A percentile compares a stretch with the other conserved stretches of the same genome.
Conservation (phyloP, 768 basidiomycete genomes). For the Boletellus ananiceps region DNA sequence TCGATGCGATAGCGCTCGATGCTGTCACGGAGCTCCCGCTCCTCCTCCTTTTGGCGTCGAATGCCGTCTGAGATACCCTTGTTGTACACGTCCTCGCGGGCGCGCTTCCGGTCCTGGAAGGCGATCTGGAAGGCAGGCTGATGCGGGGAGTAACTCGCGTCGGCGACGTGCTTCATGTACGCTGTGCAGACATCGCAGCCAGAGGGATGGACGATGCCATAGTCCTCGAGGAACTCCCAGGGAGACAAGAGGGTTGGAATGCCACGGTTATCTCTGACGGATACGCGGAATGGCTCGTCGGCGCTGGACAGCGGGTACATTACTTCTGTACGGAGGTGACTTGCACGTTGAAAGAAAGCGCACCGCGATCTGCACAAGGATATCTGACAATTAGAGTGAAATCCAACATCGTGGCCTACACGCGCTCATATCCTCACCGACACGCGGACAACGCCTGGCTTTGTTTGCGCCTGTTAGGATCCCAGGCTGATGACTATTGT, state of each 20-base stretch:
- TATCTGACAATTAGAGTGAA: not conserved
- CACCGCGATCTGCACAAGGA: not conserved
- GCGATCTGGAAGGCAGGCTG: constrained; percentile 39
- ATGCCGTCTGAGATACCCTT: constrained; percentile 39
- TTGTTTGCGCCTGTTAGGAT: constrained; percentile 27
- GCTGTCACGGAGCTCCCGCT: constrained; percentile 32
- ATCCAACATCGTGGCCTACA: not conserved
- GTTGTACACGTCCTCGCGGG: constrained; percentile 36
- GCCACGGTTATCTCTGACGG: constrained; percentile 29
- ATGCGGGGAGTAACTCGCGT: constrained; percentile 35
- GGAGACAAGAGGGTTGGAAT: constrained; percentile 32
- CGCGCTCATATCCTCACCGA: constrained; percentile 26
- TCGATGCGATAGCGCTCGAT: constrained; percentile 33
- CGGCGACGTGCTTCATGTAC: constrained; percentile 40
- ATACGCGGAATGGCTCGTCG: constrained; percentile 29
- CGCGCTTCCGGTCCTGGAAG: constrained; percentile 35
- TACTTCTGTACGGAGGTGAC: constrained; percentile 5
- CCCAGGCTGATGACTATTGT: constrained; percentile 13
- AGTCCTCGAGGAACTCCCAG: constrained; percentile 39
- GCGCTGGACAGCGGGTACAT: constrained; percentile 32
- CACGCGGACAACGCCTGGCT: constrained; percentile 31
- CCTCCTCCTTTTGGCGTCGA: constrained; percentile 38
- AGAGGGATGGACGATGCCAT: constrained; percentile 37
- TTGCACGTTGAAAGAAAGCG: no score
- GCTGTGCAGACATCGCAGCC: constrained; percentile 36